phyloP scores from a whole-genome alignment of 345 rosid species.

The Dimocarpus longan region DNA sequence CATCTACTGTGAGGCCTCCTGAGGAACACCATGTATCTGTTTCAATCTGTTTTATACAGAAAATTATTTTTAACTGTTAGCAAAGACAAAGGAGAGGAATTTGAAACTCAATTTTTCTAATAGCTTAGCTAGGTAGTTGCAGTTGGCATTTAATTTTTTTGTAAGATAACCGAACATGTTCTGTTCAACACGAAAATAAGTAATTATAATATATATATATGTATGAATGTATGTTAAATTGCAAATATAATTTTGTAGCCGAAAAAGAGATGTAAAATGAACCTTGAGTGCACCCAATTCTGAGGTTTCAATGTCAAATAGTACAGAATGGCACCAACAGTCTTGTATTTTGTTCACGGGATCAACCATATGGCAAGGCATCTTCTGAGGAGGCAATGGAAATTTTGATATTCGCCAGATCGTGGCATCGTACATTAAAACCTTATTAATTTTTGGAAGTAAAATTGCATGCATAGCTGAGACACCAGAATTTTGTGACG shows the following conservation, averaged over 20 bases:
- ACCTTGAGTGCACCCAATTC: slow-evolving; percentile 43
- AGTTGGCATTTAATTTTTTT: too few relatives aligned
- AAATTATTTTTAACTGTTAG: too few relatives aligned
- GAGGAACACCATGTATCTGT: slow-evolving; percentile 97
- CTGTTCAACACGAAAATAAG: too few relatives aligned
- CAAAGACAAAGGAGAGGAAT: too few relatives aligned
- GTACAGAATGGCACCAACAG: slow-evolving; percentile 73
- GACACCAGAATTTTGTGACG: slow-evolving; percentile 62
- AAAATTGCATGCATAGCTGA: slow-evolving; percentile 82
- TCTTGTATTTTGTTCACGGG: slow-evolving; percentile 51
- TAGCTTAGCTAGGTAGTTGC: too few relatives aligned
- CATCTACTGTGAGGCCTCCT: slow-evolving; percentile 70
- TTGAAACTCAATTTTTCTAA: too few relatives aligned
- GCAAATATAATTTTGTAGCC: too few relatives aligned
- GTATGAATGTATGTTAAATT: too few relatives aligned
- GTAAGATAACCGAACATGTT: too few relatives aligned
- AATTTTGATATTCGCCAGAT: slow-evolving; percentile 57
- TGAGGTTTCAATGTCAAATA: slow-evolving; percentile 49
- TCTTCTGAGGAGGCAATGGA: slow-evolving; percentile 26
- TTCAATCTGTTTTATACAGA: background rate
- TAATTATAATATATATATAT: too few relatives aligned
- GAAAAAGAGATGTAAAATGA: background rate
- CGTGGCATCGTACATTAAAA: slow-evolving; percentile 74
- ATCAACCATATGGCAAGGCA: slow-evolving; percentile 45
- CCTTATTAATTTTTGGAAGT: slow-evolving; percentile 62